Evolutionary conservation across 2,329 filamentous ascomycete genomes (phyloP).

Genomic region (Fusarium poae): DNA sequence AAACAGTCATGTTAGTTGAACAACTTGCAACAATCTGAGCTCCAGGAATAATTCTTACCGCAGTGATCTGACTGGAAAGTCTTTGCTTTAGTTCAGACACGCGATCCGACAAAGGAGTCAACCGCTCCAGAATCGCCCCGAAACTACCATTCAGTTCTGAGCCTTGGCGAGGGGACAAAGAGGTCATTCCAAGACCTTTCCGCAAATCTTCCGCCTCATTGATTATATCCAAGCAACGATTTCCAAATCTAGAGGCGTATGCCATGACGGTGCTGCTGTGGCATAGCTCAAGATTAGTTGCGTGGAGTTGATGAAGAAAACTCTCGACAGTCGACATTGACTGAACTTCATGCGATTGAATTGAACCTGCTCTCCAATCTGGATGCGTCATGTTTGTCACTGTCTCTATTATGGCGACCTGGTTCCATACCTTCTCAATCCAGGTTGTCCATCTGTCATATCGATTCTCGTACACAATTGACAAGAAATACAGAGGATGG

Average conservation of each 20-base stretch:
- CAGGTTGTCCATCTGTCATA: not conserved
- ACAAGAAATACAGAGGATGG: not conserved
- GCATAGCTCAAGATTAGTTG: not conserved
- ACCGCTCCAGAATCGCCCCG: not conserved
- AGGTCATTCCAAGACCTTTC: too few relatives aligned
- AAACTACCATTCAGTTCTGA: not conserved
- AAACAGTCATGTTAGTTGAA: not conserved
- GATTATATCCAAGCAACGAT: not conserved
- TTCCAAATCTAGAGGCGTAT: not conserved
- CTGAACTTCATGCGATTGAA: not conserved
- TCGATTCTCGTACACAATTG: not conserved
- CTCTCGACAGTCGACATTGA: not conserved
- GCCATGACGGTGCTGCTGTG: not conserved
- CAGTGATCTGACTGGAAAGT: not conserved
- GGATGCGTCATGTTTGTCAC: not conserved
- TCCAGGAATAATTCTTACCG: not conserved
- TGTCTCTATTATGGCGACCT: not conserved
- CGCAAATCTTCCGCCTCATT: not conserved
- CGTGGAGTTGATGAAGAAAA: not conserved
- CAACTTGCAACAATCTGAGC: rapidly evolving
- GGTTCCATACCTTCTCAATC: not conserved
- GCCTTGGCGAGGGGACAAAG: not conserved
- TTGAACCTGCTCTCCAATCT: not conserved
- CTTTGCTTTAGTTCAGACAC: not conserved
- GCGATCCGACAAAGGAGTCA: not conserved